Base-by-base conservation (phyloP, 2,329 filamentous ascomycete genomes). In the Talaromyces pinophilus region DNA sequence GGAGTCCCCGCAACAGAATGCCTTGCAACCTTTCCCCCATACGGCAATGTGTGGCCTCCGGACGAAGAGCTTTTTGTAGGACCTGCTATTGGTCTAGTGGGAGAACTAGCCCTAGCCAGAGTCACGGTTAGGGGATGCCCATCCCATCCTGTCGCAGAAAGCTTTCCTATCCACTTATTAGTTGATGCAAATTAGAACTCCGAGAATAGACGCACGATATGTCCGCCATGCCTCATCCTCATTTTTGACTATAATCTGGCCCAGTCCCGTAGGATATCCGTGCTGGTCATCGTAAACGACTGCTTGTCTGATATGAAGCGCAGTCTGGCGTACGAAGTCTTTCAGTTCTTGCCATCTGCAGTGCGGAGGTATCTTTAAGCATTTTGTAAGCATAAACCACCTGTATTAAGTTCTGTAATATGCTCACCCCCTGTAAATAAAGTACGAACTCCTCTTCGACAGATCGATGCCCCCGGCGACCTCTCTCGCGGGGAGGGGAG, bases 321-420 rank as follows among this genome's bases (percentile, higher is more conserved):
- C 79, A 28, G 78, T 80, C 68, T 81, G 78, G 22, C 79, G 79
- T 19, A 81, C 76, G n/a, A 80, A 69, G 65, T 81, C 79, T 64
- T 81, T 81, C 48, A 81, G 69, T 70, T 81, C 79, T 70, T 81
- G 79, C 79, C 79, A 81, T 65, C 79, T 78, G 65, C 79, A 80
- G 66, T 80, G 78, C 11, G 77, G 71, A 60, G 79, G 79, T 62
- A 81, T 78, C 79, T 81, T 40, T 65, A 55, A 19, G 4, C 13
- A 2, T n/a, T 25, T 11, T 61, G 17, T 64, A 7, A 60, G 55
- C 19, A 54, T 38, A 25, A 22, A 13, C 5, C 22, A 17, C 17
- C 1, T 4, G 35, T 15, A 30, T 2, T 19, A 22, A 15, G 1
- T 17, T 19, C 22, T 42, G 19, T 48, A 10, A 28, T 52, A 35